Evolutionary conservation across 2,329 filamentous ascomycete genomes (phyloP).

Genomic region (Colletotrichum paranaense): DNA sequence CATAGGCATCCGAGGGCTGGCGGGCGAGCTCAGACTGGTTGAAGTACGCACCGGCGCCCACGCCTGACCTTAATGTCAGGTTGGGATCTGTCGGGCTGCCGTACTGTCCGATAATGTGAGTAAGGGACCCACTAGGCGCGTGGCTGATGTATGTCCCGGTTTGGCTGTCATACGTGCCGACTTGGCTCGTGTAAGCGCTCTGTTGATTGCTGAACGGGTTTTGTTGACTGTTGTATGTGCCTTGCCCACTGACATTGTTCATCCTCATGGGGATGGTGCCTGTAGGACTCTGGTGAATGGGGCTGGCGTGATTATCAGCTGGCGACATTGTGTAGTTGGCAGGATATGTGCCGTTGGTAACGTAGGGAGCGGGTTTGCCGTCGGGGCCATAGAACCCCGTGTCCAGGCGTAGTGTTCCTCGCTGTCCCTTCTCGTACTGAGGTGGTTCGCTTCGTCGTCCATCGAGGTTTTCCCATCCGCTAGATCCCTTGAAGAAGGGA

Average conservation of each 20-base stretch:
- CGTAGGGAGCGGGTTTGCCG: conserved; percentile 17
- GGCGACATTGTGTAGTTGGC: conserved; percentile 29
- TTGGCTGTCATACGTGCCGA: conserved; percentile 19
- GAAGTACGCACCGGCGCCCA: conserved; percentile 50
- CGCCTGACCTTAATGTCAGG: conserved; percentile 47
- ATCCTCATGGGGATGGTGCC: conserved; percentile 20
- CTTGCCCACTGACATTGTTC: conserved; percentile 21
- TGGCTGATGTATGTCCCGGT: conserved; percentile 38
- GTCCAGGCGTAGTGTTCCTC: conserved; percentile 37
- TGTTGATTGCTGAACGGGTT: conserved; percentile 7
- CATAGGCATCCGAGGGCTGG: conserved; percentile 49
- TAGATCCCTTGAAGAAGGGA: conserved; percentile 50
- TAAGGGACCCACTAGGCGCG: conserved; percentile 29
- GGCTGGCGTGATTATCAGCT: conserved; percentile 26
- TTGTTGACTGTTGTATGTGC: conserved; percentile 23
- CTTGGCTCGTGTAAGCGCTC: conserved; percentile 5
- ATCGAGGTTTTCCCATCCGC: conserved; percentile 48
- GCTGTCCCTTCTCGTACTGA: conserved; percentile 40
- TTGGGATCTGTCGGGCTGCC: conserved; percentile 37
- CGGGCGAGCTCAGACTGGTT: conserved; percentile 52
- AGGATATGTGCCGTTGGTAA: conserved; percentile 1
- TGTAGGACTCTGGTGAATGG: conserved; percentile 29
- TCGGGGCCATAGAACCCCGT: conserved; percentile 40
- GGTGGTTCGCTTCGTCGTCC: conserved; percentile 27
- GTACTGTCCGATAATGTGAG: conserved; percentile 26